phyloP scores from a whole-genome alignment of 306 rosid species.

The Cicer bijugum region DNA sequence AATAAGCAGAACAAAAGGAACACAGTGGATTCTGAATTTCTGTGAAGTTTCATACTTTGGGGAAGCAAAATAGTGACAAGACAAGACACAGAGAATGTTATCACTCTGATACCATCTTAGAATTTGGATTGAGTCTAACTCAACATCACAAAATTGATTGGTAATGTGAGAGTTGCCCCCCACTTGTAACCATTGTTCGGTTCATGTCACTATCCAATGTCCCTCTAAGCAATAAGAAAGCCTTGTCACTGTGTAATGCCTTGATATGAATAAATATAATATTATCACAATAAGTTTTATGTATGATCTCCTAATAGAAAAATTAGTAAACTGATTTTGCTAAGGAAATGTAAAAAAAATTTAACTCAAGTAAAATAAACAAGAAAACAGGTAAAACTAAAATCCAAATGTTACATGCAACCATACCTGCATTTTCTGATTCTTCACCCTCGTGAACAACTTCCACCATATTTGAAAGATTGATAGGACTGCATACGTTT shows the following conservation, averaged over 20 bases:
- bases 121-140: too few relatives aligned
- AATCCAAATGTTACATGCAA: neutral
- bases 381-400: neutral
- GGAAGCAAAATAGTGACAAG: too few relatives aligned
- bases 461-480: conserved; percentile 1
- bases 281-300: neutral
- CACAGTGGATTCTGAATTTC: too few relatives aligned
- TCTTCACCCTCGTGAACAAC: conserved; percentile 24
- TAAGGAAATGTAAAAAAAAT: neutral
- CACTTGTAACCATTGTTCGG: too few relatives aligned
- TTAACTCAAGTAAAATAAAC: neutral
- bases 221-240: neutral
- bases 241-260: conserved; percentile 4
- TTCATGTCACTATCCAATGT: too few relatives aligned
- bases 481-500: neutral
- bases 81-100: too few relatives aligned
- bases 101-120: too few relatives aligned
- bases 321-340: neutral
- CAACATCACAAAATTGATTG: too few relatives aligned
- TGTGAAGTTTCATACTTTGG: too few relatives aligned
- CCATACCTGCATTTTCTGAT: conserved; percentile 30
- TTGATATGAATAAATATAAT: conserved; percentile 7
- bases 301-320: neutral
- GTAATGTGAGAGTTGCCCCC: too few relatives aligned
- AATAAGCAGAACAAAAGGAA: too few relatives aligned